These are phyloP conservation scores for Hippophae gyantsensis DNA, from an alignment of 306 rosid species.

Conservation along the genomic window DNA sequence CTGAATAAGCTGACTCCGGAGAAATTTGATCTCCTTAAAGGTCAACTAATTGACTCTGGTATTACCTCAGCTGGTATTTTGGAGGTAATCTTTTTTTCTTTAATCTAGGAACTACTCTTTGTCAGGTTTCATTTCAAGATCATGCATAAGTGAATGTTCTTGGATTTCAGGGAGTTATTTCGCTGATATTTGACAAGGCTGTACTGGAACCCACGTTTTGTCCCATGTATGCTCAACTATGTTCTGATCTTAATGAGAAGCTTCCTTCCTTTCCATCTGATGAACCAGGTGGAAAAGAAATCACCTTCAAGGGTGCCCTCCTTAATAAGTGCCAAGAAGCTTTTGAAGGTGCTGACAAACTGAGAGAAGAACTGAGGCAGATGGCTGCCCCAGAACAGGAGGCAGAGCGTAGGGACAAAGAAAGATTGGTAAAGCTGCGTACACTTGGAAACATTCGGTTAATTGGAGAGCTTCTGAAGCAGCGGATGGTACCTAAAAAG, in stretches of 20 bases:
- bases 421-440: constrained; percentile 30
- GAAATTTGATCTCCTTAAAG: constrained; percentile 35
- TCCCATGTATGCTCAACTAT: constrained; percentile 36
- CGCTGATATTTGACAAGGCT: constrained; percentile 34
- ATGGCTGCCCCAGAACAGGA: constrained; percentile 32
- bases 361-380: constrained; percentile 32
- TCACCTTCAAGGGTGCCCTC: constrained; percentile 31
- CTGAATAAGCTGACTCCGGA: constrained; percentile 41
- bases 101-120: neutral
- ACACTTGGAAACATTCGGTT: constrained; percentile 39
- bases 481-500: constrained; percentile 34
- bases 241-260: constrained; percentile 31
- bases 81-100: constrained; percentile 11
- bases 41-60: constrained; percentile 37
- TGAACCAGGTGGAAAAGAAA: constrained; percentile 26
- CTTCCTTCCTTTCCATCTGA: constrained; percentile 31
- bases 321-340: constrained; percentile 35
- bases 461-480: constrained; percentile 37
- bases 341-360: constrained; percentile 33
- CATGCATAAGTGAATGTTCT: neutral
- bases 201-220: constrained; percentile 40
- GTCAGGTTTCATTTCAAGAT: neutral
- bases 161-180: constrained; percentile 29
- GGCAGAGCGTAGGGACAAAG: constrained; percentile 33
- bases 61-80: constrained; percentile 25